Evolutionary conservation across 2,329 filamentous ascomycete species (phyloP).

Genomic region (Cladobotryum mycophilum): DNA sequence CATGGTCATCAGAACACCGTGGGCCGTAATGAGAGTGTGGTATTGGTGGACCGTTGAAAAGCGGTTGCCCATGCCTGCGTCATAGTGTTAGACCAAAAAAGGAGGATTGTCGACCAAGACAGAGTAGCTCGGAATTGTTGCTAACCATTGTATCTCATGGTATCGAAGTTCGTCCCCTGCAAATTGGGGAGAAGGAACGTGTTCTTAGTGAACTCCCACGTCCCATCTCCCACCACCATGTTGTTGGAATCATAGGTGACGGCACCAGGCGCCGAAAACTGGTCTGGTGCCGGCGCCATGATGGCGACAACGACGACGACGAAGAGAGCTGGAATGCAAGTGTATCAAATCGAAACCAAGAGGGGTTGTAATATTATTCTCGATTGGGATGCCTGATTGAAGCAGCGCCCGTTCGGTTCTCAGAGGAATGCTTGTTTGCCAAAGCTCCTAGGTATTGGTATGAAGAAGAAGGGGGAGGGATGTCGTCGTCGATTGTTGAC

Average conservation of each 20-base stretch:
- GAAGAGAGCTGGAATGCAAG: slow-evolving; percentile 9
- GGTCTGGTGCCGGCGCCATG: slow-evolving; percentile 55
- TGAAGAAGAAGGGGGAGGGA: no score
- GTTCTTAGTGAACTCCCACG: slow-evolving; percentile 73
- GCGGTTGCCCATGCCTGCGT: slow-evolving; percentile 73
- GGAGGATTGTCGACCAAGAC: not conserved
- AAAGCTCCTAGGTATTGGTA: no score
- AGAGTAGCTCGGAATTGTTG: not conserved
- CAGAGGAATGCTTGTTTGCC: no score
- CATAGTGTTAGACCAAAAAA: slow-evolving; percentile 13
- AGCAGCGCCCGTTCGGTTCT: no score
- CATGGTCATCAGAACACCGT: slow-evolving; percentile 65
- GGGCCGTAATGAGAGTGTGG: slow-evolving; percentile 61
- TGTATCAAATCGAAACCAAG: not conserved
- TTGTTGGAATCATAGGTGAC: slow-evolving; percentile 67
- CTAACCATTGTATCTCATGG: slow-evolving; percentile 76
- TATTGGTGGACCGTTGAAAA: slow-evolving; percentile 66
- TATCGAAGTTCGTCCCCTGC: slow-evolving; percentile 69
- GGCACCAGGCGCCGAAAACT: slow-evolving; percentile 63
- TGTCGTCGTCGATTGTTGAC: no score
- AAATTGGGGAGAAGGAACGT: slow-evolving; percentile 74
- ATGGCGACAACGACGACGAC: slow-evolving; percentile 39
- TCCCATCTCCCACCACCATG: slow-evolving; percentile 74
- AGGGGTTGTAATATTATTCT: not conserved
- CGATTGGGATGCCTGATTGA: not conserved